Conservation (phyloP, 306 rosid genomes). For the Rubus parviflorus region DNA sequence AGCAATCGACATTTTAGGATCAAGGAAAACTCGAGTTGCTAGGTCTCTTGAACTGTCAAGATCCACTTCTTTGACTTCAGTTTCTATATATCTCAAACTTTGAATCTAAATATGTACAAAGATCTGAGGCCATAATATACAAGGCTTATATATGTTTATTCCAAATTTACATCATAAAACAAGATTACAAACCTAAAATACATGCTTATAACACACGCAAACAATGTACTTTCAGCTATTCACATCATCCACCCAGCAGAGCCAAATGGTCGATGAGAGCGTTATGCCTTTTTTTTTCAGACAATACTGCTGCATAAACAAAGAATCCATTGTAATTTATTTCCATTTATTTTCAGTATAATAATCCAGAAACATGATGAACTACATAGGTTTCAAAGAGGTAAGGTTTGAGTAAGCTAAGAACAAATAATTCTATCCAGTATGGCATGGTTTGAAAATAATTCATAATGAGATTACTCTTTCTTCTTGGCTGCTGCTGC, state of each 20-base stretch:
- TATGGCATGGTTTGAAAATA: not conserved
- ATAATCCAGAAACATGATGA: not conserved
- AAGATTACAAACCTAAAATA: not conserved
- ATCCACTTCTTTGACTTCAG: not conserved
- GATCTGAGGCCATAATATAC: not conserved
- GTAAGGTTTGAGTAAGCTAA: not conserved
- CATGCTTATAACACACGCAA: not conserved
- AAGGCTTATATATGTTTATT: not conserved
- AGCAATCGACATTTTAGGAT: no score
- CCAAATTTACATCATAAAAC: not conserved
- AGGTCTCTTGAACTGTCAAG: not conserved
- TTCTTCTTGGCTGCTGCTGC: constrained; percentile 33
- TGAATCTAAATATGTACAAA: not conserved
- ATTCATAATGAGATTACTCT: constrained; percentile 13
- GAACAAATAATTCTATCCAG: not conserved
- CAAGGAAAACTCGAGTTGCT: not conserved
- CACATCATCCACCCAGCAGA: constrained; percentile 7
- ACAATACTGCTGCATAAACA: constrained; percentile 25
- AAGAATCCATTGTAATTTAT: not conserved
- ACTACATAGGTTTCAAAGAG: not conserved
- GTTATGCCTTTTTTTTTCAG: constrained; percentile 9
- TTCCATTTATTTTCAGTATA: not conserved
- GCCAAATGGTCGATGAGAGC: not conserved
- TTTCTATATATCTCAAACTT: not conserved
- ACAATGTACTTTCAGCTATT: not conserved